Base-by-base conservation (phyloP, 768 basidiomycete species). In the Hysterangium stoloniferum region DNA sequence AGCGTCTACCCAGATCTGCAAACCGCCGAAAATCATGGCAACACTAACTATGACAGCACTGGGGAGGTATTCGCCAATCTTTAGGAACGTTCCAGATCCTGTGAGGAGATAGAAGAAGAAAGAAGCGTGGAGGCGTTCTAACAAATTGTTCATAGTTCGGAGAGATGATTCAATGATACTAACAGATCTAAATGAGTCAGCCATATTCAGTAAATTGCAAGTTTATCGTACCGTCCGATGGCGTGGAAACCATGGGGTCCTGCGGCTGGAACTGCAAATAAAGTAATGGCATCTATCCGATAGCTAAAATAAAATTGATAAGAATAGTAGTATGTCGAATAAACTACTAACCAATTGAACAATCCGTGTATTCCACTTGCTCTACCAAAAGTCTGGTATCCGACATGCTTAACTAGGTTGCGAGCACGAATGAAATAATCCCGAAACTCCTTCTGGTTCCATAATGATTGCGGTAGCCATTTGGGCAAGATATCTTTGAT, bases 241-340 rank as follows among this genome's bases (percentile, higher is more conserved):
- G 90, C 79, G 68, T 93, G 83, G 64, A 98, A 99, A 0, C 96
- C 96, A 64, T 99, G 92, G 6, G 96, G 96, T 6, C 95, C 93
- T 5, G 72, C 66, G 1, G 94, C 86, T 15, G 94, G 93, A 5
- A 90, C 67, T 15, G 84, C 92, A 61, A 86, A 96, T 17, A 98
- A 62, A 0, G 94, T 98, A 54, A 98, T 75, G 0, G 94, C 88
- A 65, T 98, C 95, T 47, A 99, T 93, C 36, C 93, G 83, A 63
- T 87, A 97, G 66, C 91, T 94, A 50, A 12, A 28, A 38, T 31
- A 19, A n/a, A 24, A 41, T 33, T 53, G 22, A 28, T 11, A 31
- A 24, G 13, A 45, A 11, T 33, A 25, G 25, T 34, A 20, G 11
- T 24, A 28, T 9, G 24, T 28, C 47, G 32, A 43, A 36, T 12